Percentiles rank a stretch among this genome's conserved stretches.
Evolutionary conservation across 257 asterid species (phyloP).

Genomic region (Prunella vulgaris): DNA sequence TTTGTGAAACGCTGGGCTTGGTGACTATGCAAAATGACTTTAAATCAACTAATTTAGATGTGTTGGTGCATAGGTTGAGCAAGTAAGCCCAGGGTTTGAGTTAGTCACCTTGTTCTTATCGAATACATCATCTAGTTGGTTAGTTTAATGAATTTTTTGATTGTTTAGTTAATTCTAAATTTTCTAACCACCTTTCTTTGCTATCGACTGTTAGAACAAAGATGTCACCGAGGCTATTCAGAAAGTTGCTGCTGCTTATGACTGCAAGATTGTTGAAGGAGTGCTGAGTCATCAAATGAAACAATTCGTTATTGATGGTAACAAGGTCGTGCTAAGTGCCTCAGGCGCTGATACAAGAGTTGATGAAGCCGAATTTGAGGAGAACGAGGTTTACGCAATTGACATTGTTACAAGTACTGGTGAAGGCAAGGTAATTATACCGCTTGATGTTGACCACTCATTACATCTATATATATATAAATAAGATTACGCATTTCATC

Average conservation of each 20-base stretch:
- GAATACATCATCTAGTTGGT: not conserved
- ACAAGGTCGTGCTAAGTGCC: conserved; percentile 76
- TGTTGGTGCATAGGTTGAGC: not conserved
- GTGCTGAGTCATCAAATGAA: conserved; percentile 94
- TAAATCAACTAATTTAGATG: not conserved
- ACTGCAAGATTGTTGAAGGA: conserved; percentile 94
- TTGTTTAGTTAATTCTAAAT: not conserved
- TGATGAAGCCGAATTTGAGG: conserved; percentile 95
- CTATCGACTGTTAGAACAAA: conserved; percentile 46
- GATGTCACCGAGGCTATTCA: conserved; percentile 80
- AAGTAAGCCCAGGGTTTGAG: not conserved
- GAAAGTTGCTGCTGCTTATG: conserved; percentile 92
- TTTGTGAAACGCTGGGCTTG: not conserved
- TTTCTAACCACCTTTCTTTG: not conserved
- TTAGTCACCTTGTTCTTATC: not conserved
- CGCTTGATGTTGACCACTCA: not conserved
- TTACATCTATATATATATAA: no score
- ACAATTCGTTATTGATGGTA: conserved; percentile 91
- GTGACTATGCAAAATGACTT: not conserved
- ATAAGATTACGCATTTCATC: not conserved
- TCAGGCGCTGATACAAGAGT: conserved; percentile 78
- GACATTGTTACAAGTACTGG: conserved; percentile 92
- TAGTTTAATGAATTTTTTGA: not conserved
- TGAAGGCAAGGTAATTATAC: conserved; percentile 73
- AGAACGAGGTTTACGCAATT: conserved; percentile 80